phyloP scores from a whole-genome alignment of 768 basidiomycete species.

The Macrolepiota fuliginosa region DNA sequence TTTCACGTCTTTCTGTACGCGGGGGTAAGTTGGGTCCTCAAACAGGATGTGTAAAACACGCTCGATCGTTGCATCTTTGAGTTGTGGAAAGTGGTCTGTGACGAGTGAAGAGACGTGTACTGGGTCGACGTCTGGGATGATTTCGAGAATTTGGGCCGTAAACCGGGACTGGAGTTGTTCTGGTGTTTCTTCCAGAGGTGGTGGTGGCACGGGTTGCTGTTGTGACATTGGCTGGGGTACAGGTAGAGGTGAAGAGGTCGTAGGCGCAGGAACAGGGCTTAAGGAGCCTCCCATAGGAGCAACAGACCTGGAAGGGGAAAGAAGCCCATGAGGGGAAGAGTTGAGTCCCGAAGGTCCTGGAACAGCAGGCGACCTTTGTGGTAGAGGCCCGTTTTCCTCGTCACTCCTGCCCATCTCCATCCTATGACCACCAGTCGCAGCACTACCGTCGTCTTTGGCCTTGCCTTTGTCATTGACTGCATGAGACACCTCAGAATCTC shows the following conservation, averaged over 20 bases:
- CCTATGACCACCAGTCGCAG: too few relatives aligned
- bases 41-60: slow-evolving; percentile 58
- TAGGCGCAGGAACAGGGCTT: not conserved
- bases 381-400: not conserved
- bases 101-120: slow-evolving; percentile 50
- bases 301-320: not conserved
- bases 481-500: not conserved
- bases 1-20: slow-evolving; percentile 29
- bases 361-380: not conserved
- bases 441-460: not conserved
- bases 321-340: not conserved
- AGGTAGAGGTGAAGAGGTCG: not conserved
- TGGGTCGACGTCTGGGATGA: slow-evolving; percentile 69
- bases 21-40: slow-evolving; percentile 62
- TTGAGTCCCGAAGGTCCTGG: not conserved
- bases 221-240: not conserved
- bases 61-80: slow-evolving; percentile 42
- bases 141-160: slow-evolving; percentile 57
- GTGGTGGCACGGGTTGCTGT: slow-evolving; percentile 9
- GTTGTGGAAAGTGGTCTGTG: slow-evolving; percentile 35
- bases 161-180: slow-evolving; percentile 16
- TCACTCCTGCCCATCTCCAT: not conserved
- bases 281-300: too few relatives aligned
- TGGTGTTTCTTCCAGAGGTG: slow-evolving; percentile 8
- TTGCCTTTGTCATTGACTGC: not conserved